Conservation (phyloP, 768 basidiomycete species). For the Wakefieldia striispora region DNA sequence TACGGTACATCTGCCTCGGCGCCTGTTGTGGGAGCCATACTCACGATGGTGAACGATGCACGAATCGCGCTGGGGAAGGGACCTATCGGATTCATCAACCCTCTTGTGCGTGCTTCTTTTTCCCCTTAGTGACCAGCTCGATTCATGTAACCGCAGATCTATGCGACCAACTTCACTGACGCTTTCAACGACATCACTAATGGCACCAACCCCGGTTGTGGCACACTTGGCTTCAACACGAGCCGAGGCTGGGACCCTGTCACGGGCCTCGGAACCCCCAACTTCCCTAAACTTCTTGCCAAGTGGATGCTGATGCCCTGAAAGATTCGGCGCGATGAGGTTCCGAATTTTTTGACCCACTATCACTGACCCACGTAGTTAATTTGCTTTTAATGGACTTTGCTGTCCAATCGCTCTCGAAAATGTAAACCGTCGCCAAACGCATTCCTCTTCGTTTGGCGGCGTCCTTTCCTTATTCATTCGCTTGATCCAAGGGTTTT, state of each 20-base stretch:
- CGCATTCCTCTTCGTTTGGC: too few relatives aligned
- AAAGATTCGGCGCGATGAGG: not conserved
- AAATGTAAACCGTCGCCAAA: too few relatives aligned
- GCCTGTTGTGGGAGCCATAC: slow-evolving; percentile 63
- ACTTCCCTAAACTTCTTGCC: slow-evolving; percentile 34
- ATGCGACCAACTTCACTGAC: slow-evolving; percentile 32
- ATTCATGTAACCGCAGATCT: slow-evolving; percentile 31
- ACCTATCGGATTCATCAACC: slow-evolving; percentile 61
- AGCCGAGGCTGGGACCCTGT: slow-evolving; percentile 34
- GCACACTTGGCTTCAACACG: slow-evolving; percentile 35
- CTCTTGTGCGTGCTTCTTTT: slow-evolving; percentile 30
- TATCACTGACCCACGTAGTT: too few relatives aligned
- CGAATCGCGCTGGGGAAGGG: slow-evolving; percentile 45
- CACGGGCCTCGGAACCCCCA: slow-evolving; percentile 51
- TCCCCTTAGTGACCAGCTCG: slow-evolving; percentile 7
- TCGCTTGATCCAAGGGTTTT: too few relatives aligned
- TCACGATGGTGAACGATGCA: slow-evolving; percentile 61
- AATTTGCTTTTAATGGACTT: too few relatives aligned
- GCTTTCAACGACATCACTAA: slow-evolving; percentile 52
- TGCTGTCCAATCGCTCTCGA: too few relatives aligned
- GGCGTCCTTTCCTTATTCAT: too few relatives aligned
- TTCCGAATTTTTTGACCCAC: too few relatives aligned
- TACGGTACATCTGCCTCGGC: slow-evolving; percentile 59
- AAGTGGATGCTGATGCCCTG: slow-evolving; percentile 32
- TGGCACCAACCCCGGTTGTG: slow-evolving; percentile 47